Percentiles rank a stretch among this genome's conserved stretches.
These are phyloP conservation scores for Aspergillus fischeri DNA, from an alignment of 2,329 filamentous ascomycete species.

Conservation along the genomic window DNA sequence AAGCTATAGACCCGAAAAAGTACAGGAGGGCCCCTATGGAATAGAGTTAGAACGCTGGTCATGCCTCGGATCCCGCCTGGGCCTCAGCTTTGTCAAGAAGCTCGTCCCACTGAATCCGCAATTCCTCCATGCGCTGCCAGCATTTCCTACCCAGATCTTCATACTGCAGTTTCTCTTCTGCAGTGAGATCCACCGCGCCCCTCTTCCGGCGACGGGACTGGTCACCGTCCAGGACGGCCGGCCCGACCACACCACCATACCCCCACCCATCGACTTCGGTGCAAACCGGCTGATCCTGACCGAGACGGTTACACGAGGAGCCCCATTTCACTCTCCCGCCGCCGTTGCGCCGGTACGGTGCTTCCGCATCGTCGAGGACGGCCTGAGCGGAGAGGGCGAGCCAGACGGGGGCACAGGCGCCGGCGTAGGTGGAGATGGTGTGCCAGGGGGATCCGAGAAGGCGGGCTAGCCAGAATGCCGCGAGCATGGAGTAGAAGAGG, in stretches of 20 bases:
- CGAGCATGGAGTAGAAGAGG: slow-evolving; percentile 65
- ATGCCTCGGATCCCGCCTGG: background rate
- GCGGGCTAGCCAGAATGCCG: slow-evolving; percentile 67
- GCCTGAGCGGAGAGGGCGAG: slow-evolving; percentile 63
- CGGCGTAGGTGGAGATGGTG: slow-evolving; percentile 67
- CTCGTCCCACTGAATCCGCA: slow-evolving; percentile 37
- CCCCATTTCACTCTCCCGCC: slow-evolving; percentile 77
- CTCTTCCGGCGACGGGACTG: slow-evolving; percentile 55
- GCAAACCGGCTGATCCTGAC: slow-evolving; percentile 60
- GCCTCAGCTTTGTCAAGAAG: slow-evolving; percentile 34
- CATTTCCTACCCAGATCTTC: slow-evolving; percentile 38
- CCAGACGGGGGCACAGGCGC: slow-evolving; percentile 73
- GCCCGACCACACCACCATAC: slow-evolving; percentile 52
- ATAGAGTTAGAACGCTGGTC: background rate
- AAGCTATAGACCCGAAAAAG: background rate
- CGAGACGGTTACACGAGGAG: slow-evolving; percentile 59
- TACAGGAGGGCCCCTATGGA: background rate
- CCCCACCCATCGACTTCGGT: slow-evolving; percentile 90
- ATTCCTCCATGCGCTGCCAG: slow-evolving; percentile 42
- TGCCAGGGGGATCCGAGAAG: slow-evolving; percentile 88
- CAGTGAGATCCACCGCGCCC: slow-evolving; percentile 55
- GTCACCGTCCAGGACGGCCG: slow-evolving; percentile 48
- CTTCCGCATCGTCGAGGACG: slow-evolving; percentile 34
- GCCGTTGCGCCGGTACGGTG: slow-evolving; percentile 53
- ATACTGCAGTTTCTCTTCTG: slow-evolving; percentile 34